Evolutionary conservation across 139 green algal species (phyloP), one percentile per base, ranked within the genome.

Genomic region (Closterium sp.): DNA sequence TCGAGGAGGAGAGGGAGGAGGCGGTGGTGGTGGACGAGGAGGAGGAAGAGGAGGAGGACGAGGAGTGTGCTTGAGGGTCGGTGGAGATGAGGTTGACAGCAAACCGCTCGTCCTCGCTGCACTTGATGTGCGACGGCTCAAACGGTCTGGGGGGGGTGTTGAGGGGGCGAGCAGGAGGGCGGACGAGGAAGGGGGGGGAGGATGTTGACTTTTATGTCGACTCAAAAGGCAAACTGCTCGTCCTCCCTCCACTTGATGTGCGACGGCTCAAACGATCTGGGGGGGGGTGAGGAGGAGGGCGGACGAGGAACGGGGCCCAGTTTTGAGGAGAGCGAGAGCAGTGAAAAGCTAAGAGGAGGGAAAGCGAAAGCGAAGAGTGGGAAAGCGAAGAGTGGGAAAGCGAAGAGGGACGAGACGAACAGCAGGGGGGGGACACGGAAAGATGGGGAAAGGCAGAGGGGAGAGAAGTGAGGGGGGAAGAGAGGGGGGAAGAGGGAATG

Each of bases 11-110:
- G 28, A 12, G 30, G 86, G 86, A 55, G 86, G 30, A 84, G 66
- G 64, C 16, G 86, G 64, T 69, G 64, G 86, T 43, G 23, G 30
- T 33, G 66, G 86, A 55, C 30, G 86, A 85, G 31, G 31, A 89
- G 25, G 86, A 84, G 86, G 66, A 55, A 21, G 86, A 84, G 31
- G 86, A 89, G 86, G 86, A 84, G 30, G 32, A 84, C 9, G 55
- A 3, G 55, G 55, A 76, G 55, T 76, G 55, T 1, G 55, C 55
- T 76, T 76, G 55, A 25, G 55, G 55, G 55, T 76, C 55, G 25
- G 55, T 76, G 55, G 55, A 76, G 55, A 76, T 19, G 55, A 76
- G 55, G 55, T 76, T 76, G 25, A 76, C 55, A 28, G 55, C 55
- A 76, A 76, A 76, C 55, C 55, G 55, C 55, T 76, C 55, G 55